Evolutionary conservation across 495 filamentous ascomycete genomes (phyloP).

Genomic region (Neurospora sp.): DNA sequence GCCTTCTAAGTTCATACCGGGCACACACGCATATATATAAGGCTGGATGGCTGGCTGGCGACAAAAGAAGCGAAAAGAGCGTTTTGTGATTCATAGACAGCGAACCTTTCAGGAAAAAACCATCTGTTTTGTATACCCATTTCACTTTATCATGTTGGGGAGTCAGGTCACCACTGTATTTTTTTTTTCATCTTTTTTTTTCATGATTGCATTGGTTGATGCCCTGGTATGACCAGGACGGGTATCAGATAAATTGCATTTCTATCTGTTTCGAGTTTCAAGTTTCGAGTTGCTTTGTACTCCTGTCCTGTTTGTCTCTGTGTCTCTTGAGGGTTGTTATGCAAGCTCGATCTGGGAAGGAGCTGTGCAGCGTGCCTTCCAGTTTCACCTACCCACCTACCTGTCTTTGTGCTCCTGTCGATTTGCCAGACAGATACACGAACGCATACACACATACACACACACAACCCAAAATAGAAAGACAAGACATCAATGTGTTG

Average conservation of each 20-base stretch:
- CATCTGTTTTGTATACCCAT: not conserved
- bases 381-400: not conserved
- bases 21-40: not conserved
- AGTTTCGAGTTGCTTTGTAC: not conserved
- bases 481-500: not conserved
- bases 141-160: not conserved
- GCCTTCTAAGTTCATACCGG: not conserved
- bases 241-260: not conserved
- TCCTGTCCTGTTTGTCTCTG: not conserved
- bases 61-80: not conserved
- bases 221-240: not conserved
- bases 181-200: not conserved
- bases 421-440: not conserved
- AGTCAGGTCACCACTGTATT: not conserved
- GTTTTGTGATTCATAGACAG: not conserved
- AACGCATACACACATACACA: not conserved
- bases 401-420: not conserved
- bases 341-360: not conserved
- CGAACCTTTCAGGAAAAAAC: not conserved
- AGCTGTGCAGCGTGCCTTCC: not conserved
- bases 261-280: not conserved
- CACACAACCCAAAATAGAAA: not conserved
- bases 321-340: not conserved
- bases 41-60: not conserved
- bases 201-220: not conserved